phyloP scores from a whole-genome alignment of 768 basidiomycete genomes.

The Termitomyces sp. region DNA sequence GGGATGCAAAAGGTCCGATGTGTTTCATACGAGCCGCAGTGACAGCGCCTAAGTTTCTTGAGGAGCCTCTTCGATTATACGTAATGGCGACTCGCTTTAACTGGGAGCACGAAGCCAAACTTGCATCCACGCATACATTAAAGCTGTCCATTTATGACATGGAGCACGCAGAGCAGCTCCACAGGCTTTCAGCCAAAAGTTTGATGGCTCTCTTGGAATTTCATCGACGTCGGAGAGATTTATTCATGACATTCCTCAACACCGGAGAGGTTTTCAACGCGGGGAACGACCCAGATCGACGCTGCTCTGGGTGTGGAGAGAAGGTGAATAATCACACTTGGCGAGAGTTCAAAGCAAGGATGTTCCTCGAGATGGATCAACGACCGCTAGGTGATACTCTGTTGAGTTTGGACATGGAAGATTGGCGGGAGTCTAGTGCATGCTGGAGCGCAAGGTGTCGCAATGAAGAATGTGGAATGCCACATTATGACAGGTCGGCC shows the following conservation, averaged over 20 bases:
- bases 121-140: constrained; percentile 37
- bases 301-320: constrained; percentile 27
- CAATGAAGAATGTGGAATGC: constrained; percentile 19
- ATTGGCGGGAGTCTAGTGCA: constrained; percentile 33
- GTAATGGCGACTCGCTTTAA: constrained; percentile 36
- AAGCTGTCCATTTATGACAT: constrained; percentile 31
- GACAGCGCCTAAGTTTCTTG: constrained; percentile 35
- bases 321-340: constrained; percentile 30
- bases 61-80: constrained; percentile 41
- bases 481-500: constrained; percentile 29
- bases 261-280: constrained; percentile 28
- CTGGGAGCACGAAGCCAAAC: constrained; percentile 38
- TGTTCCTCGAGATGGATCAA: constrained; percentile 33
- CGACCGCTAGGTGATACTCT: constrained; percentile 33
- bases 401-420: constrained; percentile 31
- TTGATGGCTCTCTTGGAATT: constrained; percentile 34
- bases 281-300: constrained; percentile 25
- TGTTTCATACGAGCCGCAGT: constrained; percentile 36
- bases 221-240: constrained; percentile 33
- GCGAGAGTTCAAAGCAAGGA: constrained; percentile 33
- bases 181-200: constrained; percentile 25
- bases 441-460: constrained; percentile 34
- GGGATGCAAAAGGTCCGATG: constrained; percentile 39
- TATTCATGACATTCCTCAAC: constrained; percentile 30
- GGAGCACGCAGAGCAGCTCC: constrained; percentile 23